Conservation (phyloP, 495 filamentous ascomycete genomes). For the Parathielavia appendiculata region DNA sequence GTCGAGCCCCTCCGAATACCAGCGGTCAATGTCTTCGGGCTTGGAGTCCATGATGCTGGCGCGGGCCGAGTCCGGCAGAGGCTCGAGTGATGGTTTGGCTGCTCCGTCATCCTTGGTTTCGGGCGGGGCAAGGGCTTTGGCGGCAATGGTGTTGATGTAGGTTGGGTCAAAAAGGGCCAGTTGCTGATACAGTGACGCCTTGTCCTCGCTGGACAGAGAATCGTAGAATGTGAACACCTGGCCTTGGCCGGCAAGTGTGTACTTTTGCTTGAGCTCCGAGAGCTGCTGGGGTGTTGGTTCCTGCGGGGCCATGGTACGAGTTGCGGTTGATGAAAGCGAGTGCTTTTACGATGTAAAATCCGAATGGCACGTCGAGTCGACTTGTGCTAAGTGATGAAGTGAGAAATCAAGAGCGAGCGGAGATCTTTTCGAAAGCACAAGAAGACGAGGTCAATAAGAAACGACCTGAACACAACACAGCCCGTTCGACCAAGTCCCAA, state of each 20-base stretch:
- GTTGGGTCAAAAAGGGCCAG: slow-evolving; percentile 72
- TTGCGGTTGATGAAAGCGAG: background rate
- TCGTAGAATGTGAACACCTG: slow-evolving; percentile 94
- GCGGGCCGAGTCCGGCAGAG: slow-evolving; percentile 79
- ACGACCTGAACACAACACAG: background rate
- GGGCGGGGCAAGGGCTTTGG: slow-evolving; percentile 75
- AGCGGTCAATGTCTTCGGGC: slow-evolving; percentile 68
- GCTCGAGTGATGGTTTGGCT: slow-evolving; percentile 65
- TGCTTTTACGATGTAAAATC: no score
- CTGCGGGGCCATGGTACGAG: slow-evolving; percentile 35
- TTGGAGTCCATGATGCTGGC: slow-evolving; percentile 92
- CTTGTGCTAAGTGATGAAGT: no score
- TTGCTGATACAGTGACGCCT: slow-evolving; percentile 75
- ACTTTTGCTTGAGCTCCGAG: slow-evolving; percentile 69
- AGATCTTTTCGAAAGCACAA: slow-evolving; percentile 7
- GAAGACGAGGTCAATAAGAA: background rate
- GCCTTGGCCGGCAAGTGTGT: slow-evolving; percentile 71
- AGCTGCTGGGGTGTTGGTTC: slow-evolving; percentile 66
- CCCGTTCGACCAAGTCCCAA: slow-evolving; percentile 4
- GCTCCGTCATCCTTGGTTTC: slow-evolving; percentile 43
- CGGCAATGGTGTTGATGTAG: slow-evolving; percentile 76
- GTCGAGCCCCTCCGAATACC: slow-evolving; percentile 80
- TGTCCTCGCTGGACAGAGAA: slow-evolving; percentile 63
- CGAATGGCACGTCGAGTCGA: no score
- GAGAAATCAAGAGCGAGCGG: background rate